Conservation (phyloP, 805 yeast genomes). For the Kodamaea leandrae region DNA sequence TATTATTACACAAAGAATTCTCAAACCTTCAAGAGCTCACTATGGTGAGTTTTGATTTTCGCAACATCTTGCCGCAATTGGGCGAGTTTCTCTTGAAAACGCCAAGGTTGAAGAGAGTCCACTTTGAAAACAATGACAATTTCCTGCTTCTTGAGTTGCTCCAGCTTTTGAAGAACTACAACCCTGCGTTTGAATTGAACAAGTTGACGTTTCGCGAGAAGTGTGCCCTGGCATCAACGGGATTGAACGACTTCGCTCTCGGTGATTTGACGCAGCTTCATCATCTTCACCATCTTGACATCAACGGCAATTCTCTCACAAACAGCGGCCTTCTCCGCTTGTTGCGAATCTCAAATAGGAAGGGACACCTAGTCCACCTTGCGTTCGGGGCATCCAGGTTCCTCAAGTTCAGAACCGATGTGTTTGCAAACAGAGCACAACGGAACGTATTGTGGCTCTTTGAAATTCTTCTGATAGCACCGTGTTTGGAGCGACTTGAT, state of each 20-base stretch:
- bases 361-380: constrained; percentile 2
- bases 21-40: constrained; percentile 25
- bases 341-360: constrained; percentile 9
- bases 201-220: constrained; percentile 33
- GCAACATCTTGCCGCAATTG: constrained; percentile 22
- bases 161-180: constrained; percentile 27
- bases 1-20: constrained; percentile 20
- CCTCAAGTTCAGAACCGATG: constrained; percentile 15
- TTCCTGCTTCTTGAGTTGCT: constrained; percentile 28
- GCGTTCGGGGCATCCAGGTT: constrained; percentile 14
- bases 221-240: constrained; percentile 18
- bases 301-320: constrained; percentile 17
- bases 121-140: constrained; percentile 34
- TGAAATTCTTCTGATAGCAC: constrained; percentile 21
- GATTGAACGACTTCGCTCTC: constrained; percentile 25
- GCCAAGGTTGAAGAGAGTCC: constrained; percentile 19
- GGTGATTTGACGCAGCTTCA: constrained; percentile 25
- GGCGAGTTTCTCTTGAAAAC: constrained; percentile 26
- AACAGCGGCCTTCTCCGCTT: constrained; percentile 14
- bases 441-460: constrained; percentile 12
- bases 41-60: constrained; percentile 33
- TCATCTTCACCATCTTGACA: constrained; percentile 27
- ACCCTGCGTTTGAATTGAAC: constrained; percentile 25
- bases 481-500: constrained; percentile 20
- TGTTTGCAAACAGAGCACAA: constrained; percentile 2